phyloP scores from a whole-genome alignment of 2,329 filamentous ascomycete genomes.

The Curvularia eragrostidis region DNA sequence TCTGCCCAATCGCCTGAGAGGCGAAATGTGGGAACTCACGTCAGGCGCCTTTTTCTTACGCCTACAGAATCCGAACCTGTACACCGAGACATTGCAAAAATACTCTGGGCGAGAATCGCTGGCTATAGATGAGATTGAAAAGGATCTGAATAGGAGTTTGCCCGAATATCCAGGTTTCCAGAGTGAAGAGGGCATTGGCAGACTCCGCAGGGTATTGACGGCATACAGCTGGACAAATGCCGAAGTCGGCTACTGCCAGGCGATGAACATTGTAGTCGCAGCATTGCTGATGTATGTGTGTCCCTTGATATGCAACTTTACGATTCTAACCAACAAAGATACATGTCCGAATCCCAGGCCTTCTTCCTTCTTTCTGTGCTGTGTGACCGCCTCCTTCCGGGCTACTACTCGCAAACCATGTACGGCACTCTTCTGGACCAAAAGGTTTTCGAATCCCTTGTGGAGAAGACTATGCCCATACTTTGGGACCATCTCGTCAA shows the following conservation, averaged over 20 bases:
- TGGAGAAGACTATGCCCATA: conserved; percentile 99
- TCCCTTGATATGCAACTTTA: conserved; percentile 13
- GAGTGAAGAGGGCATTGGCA: conserved; percentile 90
- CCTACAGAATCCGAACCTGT: conserved; percentile 83
- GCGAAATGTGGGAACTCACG: conserved; percentile 94
- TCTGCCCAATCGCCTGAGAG: conserved; percentile 87
- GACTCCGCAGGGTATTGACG: conserved; percentile 87
- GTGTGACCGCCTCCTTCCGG: conserved; percentile 90
- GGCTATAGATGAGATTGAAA: conserved; percentile 98
- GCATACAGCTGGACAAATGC: conserved; percentile 98
- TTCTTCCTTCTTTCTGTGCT: conserved; percentile 92
- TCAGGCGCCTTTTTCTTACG: conserved; percentile 90
- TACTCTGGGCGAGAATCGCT: conserved; percentile 86
- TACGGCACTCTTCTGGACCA: conserved; percentile 97
- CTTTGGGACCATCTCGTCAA: conserved; percentile 98
- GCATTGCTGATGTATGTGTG: conserved; percentile 81
- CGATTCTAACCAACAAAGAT: conserved; percentile 58
- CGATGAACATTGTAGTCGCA: conserved; percentile 99
- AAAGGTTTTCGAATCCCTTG: conserved; percentile 94
- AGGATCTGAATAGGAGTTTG: conserved; percentile 93
- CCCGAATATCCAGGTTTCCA: conserved; percentile 98
- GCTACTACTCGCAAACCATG: conserved; percentile 99
- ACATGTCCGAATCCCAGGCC: conserved; percentile 95
- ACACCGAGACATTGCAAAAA: conserved; percentile 81
- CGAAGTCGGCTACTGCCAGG: conserved; percentile 97